Conservation (phyloP, 225 moss, liverwort and hornwort species). For the Neckera pumila region DNA sequence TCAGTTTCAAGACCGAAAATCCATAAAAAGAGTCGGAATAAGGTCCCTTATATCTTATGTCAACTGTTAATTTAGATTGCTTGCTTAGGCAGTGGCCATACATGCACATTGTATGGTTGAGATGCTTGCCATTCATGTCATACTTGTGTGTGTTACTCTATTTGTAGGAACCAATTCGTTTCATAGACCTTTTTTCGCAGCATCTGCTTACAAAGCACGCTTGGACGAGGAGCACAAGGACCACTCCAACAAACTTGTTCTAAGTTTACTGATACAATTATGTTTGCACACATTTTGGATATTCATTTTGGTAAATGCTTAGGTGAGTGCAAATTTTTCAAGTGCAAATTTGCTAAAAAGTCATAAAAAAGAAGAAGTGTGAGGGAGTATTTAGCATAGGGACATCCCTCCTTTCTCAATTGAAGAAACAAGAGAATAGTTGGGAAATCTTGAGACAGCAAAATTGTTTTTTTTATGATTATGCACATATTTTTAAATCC, state of each 20-base stretch:
- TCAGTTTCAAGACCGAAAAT: background rate
- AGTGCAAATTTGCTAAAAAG: background rate
- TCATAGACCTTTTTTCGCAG: background rate
- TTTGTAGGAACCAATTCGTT: background rate
- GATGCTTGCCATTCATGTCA: background rate
- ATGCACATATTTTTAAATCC: rapidly evolving
- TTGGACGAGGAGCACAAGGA: background rate
- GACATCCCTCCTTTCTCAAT: background rate
- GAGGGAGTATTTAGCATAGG: no score
- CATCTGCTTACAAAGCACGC: background rate
- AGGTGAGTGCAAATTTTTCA: background rate
- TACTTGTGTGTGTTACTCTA: background rate
- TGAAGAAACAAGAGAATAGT: background rate
- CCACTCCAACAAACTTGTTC: background rate
- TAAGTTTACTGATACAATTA: no score
- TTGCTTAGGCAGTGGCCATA: background rate
- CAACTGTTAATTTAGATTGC: background rate
- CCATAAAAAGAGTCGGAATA: background rate
- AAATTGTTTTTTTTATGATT: background rate
- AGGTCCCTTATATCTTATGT: background rate
- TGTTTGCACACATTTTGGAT: background rate
- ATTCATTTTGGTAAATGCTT: background rate
- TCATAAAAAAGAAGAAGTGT: background rate
- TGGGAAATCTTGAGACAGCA: background rate
- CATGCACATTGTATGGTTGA: background rate